Evolutionary conservation across 371 early-diverging fungal species (phyloP), one percentile per base, ranked within the genome.

Genomic region (Mortierella polycephala): DNA sequence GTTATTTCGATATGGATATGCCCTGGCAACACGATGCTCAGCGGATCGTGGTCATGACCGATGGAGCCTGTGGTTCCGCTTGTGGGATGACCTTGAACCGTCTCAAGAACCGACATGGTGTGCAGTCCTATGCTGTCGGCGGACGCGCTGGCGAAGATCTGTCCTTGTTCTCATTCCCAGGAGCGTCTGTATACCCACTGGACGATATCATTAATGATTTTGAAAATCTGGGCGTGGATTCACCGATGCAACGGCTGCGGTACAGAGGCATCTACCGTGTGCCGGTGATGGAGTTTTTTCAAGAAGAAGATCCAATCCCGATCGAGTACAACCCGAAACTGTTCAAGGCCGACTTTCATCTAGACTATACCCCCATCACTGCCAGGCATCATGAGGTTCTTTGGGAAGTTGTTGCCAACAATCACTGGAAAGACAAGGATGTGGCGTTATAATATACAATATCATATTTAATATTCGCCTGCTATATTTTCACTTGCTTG

Each of bases 31-130:
- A 75, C 23, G 66, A 71, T 12, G 57, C 71, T 11, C 41, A 66
- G 21, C 37, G 71, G 23, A 67, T 75, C 7, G 72, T 77, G 21
- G 57, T 77, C 13, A 40, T 77, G 64, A 77, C 77, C 12, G 77
- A 77, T 45, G 77, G 77, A 1, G 11, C 58, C 11, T 77, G 77
- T 68, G 77, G 77, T 0, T 77, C 77, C 0, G 77, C 77, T 1
- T 77, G 77, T 39, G 77, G 77, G 39, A 77, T 77, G 77, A 68
- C 65, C n/a, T 20, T 77, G 58, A 77, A 77, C 51, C 71, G 77
- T 18, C 59, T 77, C 50, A 77, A 77, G 62, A 77, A 77, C 39
- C 68, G 72, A 0, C 72, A 71, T 46, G 68, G 68, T 0, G 72
- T 77, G 7, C 60, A 67, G 18, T 64, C 77, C 3, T 77, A 77